Evolutionary conservation across 208 protist genomes (phyloP).

Genomic region (Leishmania tropica): DNA sequence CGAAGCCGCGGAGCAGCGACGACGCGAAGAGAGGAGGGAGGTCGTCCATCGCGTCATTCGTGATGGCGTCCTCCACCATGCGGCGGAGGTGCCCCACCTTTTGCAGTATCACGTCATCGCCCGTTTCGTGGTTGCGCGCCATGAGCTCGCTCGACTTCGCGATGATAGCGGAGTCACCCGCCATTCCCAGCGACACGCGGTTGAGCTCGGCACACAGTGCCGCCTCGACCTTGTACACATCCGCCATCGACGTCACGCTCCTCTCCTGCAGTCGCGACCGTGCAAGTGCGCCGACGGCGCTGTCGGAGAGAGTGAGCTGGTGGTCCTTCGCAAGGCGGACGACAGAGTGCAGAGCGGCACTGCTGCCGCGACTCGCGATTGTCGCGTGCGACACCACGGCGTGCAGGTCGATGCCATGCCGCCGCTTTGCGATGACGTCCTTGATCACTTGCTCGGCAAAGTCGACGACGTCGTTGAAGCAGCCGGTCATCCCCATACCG

Average conservation of each 20-base stretch:
- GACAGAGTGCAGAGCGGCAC: constrained; percentile 33
- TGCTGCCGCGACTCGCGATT: constrained; percentile 51
- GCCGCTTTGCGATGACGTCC: constrained; percentile 8
- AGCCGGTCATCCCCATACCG: constrained; percentile 55
- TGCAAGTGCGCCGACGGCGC: constrained; percentile 55
- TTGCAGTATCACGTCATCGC: constrained; percentile 77
- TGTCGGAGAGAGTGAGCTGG: constrained; percentile 46
- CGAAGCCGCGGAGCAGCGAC: constrained; percentile 84
- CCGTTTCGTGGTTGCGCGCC: constrained; percentile 42
- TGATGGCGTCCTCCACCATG: constrained; percentile 62
- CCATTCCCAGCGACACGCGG: constrained; percentile 54
- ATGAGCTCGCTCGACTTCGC: constrained; percentile 79
- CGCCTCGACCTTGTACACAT: constrained; percentile 70
- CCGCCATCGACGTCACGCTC: constrained; percentile 34
- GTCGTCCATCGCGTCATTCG: constrained; percentile 64
- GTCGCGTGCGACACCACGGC: constrained; percentile 56
- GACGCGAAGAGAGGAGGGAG: constrained; percentile 65
- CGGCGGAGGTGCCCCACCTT: constrained; percentile 76
- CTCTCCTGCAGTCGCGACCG: constrained; percentile 36
- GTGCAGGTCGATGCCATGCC: constrained; percentile 38
- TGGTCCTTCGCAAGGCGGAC: constrained; percentile 36
- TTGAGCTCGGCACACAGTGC: constrained; percentile 48
- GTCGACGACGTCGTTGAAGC: constrained; percentile 52
- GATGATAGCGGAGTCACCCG: constrained; percentile 76
- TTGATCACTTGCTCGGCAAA: constrained; percentile 20